Conservation (phyloP, 352 stramenopile genomes). For the Pythium utonaiense region DNA sequence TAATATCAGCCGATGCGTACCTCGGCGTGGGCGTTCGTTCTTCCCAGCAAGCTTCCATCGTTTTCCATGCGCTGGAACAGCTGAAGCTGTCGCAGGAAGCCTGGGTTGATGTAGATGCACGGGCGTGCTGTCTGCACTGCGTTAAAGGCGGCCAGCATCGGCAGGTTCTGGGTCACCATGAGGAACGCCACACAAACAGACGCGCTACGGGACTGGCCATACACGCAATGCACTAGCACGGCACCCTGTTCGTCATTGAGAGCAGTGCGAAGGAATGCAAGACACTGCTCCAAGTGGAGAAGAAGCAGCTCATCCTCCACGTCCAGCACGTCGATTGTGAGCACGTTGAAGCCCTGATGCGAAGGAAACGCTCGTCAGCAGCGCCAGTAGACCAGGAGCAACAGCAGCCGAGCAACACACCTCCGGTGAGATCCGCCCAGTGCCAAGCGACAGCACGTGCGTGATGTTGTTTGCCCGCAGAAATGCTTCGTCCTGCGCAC, state of each 20-base stretch:
- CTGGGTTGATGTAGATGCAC: constrained; percentile 78
- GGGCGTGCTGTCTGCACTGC: constrained; percentile 51
- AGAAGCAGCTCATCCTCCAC: constrained; percentile 74
- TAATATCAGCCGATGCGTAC: constrained; percentile 13
- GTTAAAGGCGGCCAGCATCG: constrained; percentile 50
- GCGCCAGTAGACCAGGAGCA: neutral
- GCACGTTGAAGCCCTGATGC: constrained; percentile 10
- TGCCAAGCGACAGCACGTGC: constrained; percentile 57
- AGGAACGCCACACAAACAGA: constrained; percentile 72
- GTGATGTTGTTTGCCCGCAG: constrained; percentile 40
- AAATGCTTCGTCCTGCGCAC: constrained; percentile 35
- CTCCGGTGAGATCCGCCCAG: constrained; percentile 43
- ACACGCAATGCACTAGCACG: constrained; percentile 75
- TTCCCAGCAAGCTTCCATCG: constrained; percentile 33
- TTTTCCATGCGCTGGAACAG: constrained; percentile 63
- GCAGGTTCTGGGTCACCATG: constrained; percentile 43
- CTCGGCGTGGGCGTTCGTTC: constrained; percentile 55
- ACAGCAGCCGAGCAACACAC: constrained; percentile 22
- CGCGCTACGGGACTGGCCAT: constrained; percentile 75
- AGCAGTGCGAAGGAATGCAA: constrained; percentile 18
- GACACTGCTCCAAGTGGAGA: constrained; percentile 52
- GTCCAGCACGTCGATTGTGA: constrained; percentile 64
- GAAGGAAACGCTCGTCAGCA: constrained; percentile 24
- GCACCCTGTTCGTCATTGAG: neutral
- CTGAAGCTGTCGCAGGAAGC: constrained; percentile 67